Conservation (phyloP, 73 alveolate species). For the Breviolum minutum region DNA sequence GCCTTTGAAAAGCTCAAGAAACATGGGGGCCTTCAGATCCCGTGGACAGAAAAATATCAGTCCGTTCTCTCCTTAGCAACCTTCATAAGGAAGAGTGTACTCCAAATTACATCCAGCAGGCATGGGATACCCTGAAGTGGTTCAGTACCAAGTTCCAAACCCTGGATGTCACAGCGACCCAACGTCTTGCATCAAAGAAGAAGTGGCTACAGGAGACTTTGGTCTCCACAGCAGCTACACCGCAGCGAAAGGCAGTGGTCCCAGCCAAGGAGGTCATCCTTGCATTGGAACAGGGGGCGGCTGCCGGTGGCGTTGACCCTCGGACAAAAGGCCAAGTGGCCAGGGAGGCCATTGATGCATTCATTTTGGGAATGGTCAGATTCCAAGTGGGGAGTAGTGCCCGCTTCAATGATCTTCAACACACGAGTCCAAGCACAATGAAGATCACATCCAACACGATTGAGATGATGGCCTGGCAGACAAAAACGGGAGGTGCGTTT, state of each 20-base stretch:
- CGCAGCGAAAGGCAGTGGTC: constrained; percentile 27
- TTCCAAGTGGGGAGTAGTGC: constrained; percentile 14
- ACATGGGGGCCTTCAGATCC: not conserved
- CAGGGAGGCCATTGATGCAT: not conserved
- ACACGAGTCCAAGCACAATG: not conserved
- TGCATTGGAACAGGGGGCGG: not conserved
- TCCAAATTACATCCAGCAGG: not conserved
- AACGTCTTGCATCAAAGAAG: not conserved
- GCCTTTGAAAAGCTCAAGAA: not conserved
- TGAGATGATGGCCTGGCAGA: constrained; percentile 4
- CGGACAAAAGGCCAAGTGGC: not conserved
- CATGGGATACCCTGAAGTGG: constrained; percentile 1
- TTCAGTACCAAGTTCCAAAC: not conserved
- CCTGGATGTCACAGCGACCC: not conserved
- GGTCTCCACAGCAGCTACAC: not conserved
- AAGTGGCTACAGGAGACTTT: not conserved
- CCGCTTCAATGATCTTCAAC: constrained; percentile 43
- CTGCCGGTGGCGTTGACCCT: not conserved
- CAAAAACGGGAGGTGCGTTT: too few species aligned
- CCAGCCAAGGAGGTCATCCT: not conserved
- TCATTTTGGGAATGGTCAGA: not conserved
- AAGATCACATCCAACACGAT: not conserved
- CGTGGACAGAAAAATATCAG: not conserved
- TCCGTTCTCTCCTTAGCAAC: not conserved
- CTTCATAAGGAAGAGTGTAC: not conserved